Percentiles rank a stretch among this genome's conserved stretches.
These are phyloP conservation scores for Polytolypa hystricis DNA, from an alignment of 2,329 filamentous ascomycete genomes.

Conservation along the genomic window DNA sequence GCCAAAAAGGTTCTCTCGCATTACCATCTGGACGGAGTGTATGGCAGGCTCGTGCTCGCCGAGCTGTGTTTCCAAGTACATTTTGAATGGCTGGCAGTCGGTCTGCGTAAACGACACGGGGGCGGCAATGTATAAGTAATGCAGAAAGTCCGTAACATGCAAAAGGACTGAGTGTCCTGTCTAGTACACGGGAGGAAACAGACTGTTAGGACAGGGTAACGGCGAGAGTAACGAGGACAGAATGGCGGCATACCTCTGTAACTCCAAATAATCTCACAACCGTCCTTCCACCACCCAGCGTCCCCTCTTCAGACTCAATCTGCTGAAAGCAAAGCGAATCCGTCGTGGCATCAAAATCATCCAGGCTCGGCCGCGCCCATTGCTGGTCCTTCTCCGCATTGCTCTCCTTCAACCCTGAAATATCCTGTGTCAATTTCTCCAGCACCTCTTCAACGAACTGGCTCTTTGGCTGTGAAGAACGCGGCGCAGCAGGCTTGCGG, in stretches of 20 bases:
- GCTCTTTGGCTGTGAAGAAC: conserved; percentile 62
- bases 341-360: conserved; percentile 49
- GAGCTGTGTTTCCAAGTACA: conserved; percentile 68
- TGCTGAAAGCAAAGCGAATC: conserved; percentile 83
- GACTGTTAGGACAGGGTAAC: background rate
- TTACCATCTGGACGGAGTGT: conserved; percentile 66
- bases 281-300: conserved; percentile 60
- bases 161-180: conserved; percentile 81
- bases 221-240: conserved; percentile 19
- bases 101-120: conserved; percentile 67
- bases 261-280: conserved; percentile 91
- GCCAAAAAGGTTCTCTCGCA: conserved; percentile 84
- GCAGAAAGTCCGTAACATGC: conserved; percentile 89
- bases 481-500: conserved; percentile 47
- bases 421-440: conserved; percentile 92
- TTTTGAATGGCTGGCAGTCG: conserved; percentile 68
- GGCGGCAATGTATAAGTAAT: conserved; percentile 90
- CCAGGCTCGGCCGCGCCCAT: conserved; percentile 61
- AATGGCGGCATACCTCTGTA: conserved; percentile 49
- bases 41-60: conserved; percentile 65
- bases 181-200: conserved; percentile 23
- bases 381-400: conserved; percentile 90
- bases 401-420: conserved; percentile 69
- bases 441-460: conserved; percentile 88
- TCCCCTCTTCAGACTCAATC: conserved; percentile 89